Base-by-base conservation (phyloP, 495 filamentous ascomycete genomes). In the Podospora comata region DNA sequence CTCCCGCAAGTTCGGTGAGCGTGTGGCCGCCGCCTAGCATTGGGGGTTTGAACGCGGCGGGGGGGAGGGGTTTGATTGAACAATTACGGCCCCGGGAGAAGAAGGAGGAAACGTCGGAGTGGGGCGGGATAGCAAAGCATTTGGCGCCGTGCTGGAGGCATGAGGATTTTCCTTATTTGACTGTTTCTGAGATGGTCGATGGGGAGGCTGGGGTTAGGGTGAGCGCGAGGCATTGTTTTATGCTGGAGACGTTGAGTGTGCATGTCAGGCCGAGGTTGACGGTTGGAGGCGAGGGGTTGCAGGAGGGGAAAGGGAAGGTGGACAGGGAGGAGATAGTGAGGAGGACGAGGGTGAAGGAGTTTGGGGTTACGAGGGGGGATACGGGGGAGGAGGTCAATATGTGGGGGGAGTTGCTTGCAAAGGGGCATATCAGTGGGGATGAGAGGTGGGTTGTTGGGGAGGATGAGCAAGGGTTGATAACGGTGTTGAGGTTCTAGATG, bases 371-470 rank as follows among this genome's bases (percentile, higher is more conserved):
- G 44, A 70, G 70, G 0, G 76, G 78, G 3, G 78, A 79, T 60
- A 2, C 1, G 23, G 75, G 79, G 4, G 72, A 87, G 9, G 71
- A 71, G 6, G 81, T 83, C 30, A 74, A 77, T 7, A 75, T 86
- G 59, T 85, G 84, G 74, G 69, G 71, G n/a, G 79, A 88, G 69
- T 74, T 91, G 20, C 70, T 84, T 18, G 81, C 72, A 0, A 83
- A 80, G 69, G 88, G 87, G 3, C 84, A 81, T 69, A 84, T 91
- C 27, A 81, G 75, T 59, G 89, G 88, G 0, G 85, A 87, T 69
- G 89, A 91, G 73, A 73, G 84, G 30, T 90, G 88, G 81, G 58
- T 90, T 19, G 70, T 90, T 13, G 88, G 89, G 4, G 85, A 90
- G 75, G 87, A 87, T 69, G 65, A 72, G 2, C 73, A 76, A 11